Conservation (phyloP, 2,329 filamentous ascomycete genomes). For the Curvularia sp. region DNA sequence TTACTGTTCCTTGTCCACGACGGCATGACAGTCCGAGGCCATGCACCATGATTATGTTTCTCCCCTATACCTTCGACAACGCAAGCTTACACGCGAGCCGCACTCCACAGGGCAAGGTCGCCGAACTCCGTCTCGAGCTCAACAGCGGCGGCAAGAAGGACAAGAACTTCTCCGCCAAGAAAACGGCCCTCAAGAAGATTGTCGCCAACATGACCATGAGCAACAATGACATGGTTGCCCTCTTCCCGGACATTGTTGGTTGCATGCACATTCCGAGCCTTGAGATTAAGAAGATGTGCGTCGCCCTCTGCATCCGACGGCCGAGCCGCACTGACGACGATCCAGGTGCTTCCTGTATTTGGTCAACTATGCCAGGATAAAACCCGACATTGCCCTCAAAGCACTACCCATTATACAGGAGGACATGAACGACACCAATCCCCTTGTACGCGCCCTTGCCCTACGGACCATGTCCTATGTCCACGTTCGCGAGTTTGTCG, state of each 20-base stretch:
- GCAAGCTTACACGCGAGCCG: conserved; percentile 60
- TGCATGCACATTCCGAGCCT: conserved; percentile 95
- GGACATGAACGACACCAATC: conserved; percentile 94
- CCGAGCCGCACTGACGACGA: conserved; percentile 38
- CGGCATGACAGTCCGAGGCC: conserved; percentile 7
- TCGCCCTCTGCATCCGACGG: conserved; percentile 11
- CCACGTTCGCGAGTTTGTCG: conserved; percentile 94
- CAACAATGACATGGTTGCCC: conserved; percentile 98
- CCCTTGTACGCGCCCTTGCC: conserved; percentile 88
- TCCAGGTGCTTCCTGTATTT: conserved; percentile 94
- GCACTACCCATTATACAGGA: conserved; percentile 86
- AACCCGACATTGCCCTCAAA: conserved; percentile 91
- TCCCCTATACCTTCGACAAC: conserved; percentile 46
- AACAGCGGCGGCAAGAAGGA: conserved; percentile 96
- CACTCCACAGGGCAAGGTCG: conserved; percentile 89
- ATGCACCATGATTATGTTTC: conserved; percentile 46
- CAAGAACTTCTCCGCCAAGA: conserved; percentile 93
- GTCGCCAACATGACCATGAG: conserved; percentile 99
- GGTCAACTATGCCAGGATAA: conserved; percentile 95
- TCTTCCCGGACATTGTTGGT: conserved; percentile 92
- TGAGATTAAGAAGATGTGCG: conserved; percentile 99
- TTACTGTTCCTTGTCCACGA: not conserved
- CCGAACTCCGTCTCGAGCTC: conserved; percentile 92
- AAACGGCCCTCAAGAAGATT: conserved; percentile 98
- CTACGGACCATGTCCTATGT: conserved; percentile 97